A percentile compares a stretch with the other conserved stretches of the same genome.
Conservation (phyloP, 2,329 filamentous ascomycete genomes). For the Nothophoma quercina region DNA sequence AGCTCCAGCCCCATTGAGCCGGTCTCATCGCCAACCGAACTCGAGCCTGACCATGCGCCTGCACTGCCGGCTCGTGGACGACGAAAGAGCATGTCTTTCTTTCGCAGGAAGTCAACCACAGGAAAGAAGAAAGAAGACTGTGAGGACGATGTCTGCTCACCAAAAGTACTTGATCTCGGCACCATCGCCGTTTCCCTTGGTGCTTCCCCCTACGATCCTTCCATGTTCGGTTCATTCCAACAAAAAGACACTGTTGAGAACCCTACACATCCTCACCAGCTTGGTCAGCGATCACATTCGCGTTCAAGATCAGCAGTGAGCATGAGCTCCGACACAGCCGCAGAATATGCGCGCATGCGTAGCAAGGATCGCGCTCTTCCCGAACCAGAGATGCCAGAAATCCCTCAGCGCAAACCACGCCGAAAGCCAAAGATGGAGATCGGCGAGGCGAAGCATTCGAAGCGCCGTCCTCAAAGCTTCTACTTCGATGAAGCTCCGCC, state of each 20-base stretch:
- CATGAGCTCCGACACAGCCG: constrained; percentile 47
- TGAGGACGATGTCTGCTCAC: constrained; percentile 24
- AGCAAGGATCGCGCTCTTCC: constrained; percentile 43
- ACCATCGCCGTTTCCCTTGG: constrained; percentile 53
- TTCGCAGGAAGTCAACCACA: constrained; percentile 37
- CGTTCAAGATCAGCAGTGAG: constrained; percentile 41
- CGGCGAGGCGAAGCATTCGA: constrained; percentile 30
- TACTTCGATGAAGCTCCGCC: constrained; percentile 14
- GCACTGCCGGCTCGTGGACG: constrained; percentile 33
- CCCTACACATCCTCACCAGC: constrained; percentile 47
- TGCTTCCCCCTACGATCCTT: constrained; percentile 54
- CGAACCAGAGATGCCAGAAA: constrained; percentile 27
- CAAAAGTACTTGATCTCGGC: constrained; percentile 49
- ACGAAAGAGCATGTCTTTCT: constrained; percentile 41
- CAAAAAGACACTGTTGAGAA: constrained; percentile 26
- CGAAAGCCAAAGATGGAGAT: constrained; percentile 36
- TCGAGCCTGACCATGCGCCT: constrained; percentile 33
- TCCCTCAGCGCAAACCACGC: constrained; percentile 37
- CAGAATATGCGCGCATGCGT: constrained; percentile 45
- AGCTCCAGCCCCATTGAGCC: constrained; percentile 13
- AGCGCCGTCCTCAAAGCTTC: constrained; percentile 24
- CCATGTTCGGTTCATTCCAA: constrained; percentile 35
- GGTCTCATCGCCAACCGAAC: constrained; percentile 8
- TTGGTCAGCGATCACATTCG: constrained; percentile 38
- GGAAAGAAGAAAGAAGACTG: constrained; percentile 30